Base-by-base conservation (phyloP, 2,329 filamentous ascomycete species). In the Neoscytalidium dimidiatum region DNA sequence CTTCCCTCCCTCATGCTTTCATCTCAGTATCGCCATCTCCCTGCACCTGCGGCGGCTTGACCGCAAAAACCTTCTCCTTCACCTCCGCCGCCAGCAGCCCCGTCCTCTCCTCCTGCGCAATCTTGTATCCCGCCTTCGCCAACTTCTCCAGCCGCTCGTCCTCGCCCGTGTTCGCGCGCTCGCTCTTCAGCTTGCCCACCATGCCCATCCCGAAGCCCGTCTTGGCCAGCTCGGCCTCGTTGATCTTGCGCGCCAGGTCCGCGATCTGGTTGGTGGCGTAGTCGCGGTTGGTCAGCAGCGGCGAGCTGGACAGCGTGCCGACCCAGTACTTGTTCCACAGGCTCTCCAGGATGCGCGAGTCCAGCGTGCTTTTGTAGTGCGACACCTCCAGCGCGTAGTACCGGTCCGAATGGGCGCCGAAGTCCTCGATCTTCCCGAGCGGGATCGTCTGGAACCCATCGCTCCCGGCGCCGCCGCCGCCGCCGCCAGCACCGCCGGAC, bases 301-400 rank as follows among this genome's bases (percentile, higher is more conserved):
- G 94, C 71, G 89, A 95, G 71, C 96, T 92, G 33, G 92, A 96
- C 21, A 99, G 86, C 5, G 95, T 99, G 74, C 96, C 92, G 35
- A 97, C 94, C 95, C 93, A 97, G 83, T 99, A 99, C 79, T 98
- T 98, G 82, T 97, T 97, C 95, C 95, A 98, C 31, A 99, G 83
- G 60, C 92, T 85, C 73, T 96, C 92, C 4, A 99, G 84, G 26
- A 99, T 84, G 71, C 93, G 90, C 1, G 89, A 86, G 79, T 99
- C 95, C 29, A 99, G 88, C 0, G 91, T 90, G 68, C 92, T 95
- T 81, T 98, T 98, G 85, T 92, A 99, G 79, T 96, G 92, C 33
- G 92, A 92, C 14, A 98, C 91, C 67, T 96, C 91, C 5, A 99
- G 85, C 14, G 90, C 85, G 79, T 99, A 99, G 82, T 99, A 99